These are phyloP conservation scores for Lasiodiplodia theobromae DNA, from an alignment of 2,329 filamentous ascomycete species.

Conservation along the genomic window DNA sequence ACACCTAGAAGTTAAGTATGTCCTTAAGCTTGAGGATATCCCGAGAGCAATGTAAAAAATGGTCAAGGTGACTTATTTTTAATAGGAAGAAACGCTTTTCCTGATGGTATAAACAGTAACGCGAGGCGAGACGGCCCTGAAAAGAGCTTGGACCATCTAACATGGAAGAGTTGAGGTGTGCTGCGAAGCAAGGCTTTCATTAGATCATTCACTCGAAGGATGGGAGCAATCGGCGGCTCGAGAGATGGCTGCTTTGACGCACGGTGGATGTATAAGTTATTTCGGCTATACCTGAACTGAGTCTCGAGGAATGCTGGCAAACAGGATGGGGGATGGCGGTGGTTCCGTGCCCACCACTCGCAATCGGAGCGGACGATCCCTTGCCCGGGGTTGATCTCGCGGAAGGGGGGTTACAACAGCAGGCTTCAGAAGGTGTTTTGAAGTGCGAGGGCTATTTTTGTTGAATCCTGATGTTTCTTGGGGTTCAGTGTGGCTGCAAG, in stretches of 20 bases:
- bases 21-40: background rate
- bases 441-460: background rate
- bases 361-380: constrained; percentile 16
- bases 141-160: background rate
- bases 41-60: background rate
- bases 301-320: background rate
- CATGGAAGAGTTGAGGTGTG: background rate
- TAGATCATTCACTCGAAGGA: background rate
- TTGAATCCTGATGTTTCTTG: background rate
- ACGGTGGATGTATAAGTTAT: background rate
- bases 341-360: constrained; percentile 12
- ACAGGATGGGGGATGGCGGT: background rate
- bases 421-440: background rate
- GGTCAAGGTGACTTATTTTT: background rate
- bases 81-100: too few species aligned
- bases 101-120: background rate
- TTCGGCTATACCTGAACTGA: background rate
- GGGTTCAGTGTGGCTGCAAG: background rate
- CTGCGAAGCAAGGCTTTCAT: background rate
- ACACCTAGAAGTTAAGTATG: background rate
- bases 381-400: constrained; percentile 4
- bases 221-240: background rate
- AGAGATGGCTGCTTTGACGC: background rate
- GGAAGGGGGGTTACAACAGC: background rate
- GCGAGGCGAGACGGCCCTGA: background rate